Evolutionary conservation across 495 filamentous ascomycete species (phyloP), one percentile per base, ranked within the genome.

Genomic region (Penicillium salamii): DNA sequence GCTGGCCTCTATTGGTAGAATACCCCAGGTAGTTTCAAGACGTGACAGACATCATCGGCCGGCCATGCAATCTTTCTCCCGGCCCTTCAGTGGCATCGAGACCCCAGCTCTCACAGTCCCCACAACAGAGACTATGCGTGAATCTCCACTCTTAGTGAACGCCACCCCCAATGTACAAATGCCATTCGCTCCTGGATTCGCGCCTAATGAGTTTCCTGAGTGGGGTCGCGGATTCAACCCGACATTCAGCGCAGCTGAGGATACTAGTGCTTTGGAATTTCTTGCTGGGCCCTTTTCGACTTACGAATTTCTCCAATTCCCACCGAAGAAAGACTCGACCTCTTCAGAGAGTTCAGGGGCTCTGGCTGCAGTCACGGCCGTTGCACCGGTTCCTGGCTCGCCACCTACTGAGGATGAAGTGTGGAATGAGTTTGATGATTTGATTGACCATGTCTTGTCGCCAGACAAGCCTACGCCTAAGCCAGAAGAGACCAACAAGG

Each of bases 341-440:
- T 82, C 78, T 9, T 85, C 82, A 19, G 86, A 79, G 60, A 87
- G 84, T 55, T 89, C 86, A 14, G 84, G 82, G 1, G 78, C 77
- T n/a, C 68, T 72, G 57, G 65, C 74, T 44, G 76, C 75, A 6
- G 78, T 81, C 6, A 86, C 79, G 9, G 85, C 86, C 19, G 66
- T 87, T 3, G 62, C 86, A 32, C 87, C 86, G 5, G 62, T 68
- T 13, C 71, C 79, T 9, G 75, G 68, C 23, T 77, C 79, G 7
- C 80, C 76, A 7, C 75, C 83, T 5, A 83, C 73, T 13, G 86
- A 91, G 54, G 93, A 97, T 57, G 93, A 97, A 59, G 78, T 96
- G 14, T 98, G 93, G 93, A 82, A 87, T 32, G 91, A 98, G 65
- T 97, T 93, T 54, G 85, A 97, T 62, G 93, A 97, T 59, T 73